phyloP scores from a whole-genome alignment of 169 alveolate genomes.

The Plasmodium vivax region DNA sequence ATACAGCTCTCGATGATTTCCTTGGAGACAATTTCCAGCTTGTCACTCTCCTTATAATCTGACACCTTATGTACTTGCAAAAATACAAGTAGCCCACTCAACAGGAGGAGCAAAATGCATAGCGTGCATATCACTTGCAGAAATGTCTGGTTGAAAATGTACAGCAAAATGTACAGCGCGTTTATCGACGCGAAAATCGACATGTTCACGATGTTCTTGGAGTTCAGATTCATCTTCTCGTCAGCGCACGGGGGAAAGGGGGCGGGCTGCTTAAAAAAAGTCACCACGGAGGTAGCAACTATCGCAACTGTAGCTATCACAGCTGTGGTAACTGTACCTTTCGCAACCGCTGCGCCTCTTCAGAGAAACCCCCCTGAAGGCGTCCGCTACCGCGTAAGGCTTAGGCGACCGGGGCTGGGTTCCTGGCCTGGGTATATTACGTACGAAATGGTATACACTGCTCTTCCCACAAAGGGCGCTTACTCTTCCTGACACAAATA shows the following conservation, averaged over 20 bases:
- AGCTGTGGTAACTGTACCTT: too few relatives aligned
- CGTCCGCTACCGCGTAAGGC: background rate
- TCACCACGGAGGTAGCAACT: background rate
- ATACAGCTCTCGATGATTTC: slow-evolving; percentile 24
- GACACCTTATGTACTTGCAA: slow-evolving; percentile 39
- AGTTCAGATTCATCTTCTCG: slow-evolving; percentile 31
- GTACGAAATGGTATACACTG: background rate
- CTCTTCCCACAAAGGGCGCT: background rate
- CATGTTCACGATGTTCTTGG: slow-evolving; percentile 34
- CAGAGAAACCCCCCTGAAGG: background rate
- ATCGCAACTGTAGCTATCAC: background rate
- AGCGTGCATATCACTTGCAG: slow-evolving; percentile 48
- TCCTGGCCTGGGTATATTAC: background rate
- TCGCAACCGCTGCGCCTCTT: background rate
- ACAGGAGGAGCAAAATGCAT: slow-evolving; percentile 45
- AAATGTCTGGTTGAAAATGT: slow-evolving; percentile 51
- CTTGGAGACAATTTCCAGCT: slow-evolving; percentile 55
- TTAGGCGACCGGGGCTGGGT: background rate
- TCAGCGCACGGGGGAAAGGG: background rate
- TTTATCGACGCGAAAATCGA: slow-evolving; percentile 75
- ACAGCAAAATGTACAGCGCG: slow-evolving; percentile 42
- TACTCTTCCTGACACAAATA: background rate
- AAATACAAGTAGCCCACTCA: slow-evolving; percentile 71
- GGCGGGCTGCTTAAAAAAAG: background rate
- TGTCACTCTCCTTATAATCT: slow-evolving; percentile 60